Conservation (phyloP, 2,329 filamentous ascomycete species). For the Dactylella cylindrospora region DNA sequence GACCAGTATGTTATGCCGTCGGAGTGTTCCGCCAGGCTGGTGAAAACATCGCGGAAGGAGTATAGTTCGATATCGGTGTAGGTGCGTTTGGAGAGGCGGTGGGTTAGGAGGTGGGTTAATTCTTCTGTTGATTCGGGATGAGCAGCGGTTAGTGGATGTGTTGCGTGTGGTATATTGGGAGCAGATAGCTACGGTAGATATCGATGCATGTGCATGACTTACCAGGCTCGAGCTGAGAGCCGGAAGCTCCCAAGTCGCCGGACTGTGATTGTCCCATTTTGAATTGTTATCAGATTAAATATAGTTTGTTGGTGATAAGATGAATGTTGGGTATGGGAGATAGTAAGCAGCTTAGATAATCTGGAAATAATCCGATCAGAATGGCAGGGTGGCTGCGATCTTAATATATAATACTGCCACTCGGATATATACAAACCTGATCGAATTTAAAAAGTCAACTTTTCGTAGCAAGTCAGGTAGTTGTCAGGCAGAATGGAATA, state of each 20-base stretch:
- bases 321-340: too few species aligned
- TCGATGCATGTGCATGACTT: background rate
- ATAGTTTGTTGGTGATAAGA: too few species aligned
- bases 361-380: too few species aligned
- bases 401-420: too few species aligned
- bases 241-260: constrained; percentile 15
- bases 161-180: background rate
- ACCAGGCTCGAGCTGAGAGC: constrained; percentile 23
- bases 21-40: constrained; percentile 64
- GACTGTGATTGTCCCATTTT: constrained; percentile 42
- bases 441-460: too few species aligned
- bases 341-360: too few species aligned
- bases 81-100: constrained; percentile 66
- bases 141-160: background rate
- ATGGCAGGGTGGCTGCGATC: too few species aligned
- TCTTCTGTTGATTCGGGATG: constrained; percentile 43
- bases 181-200: background rate
- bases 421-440: too few species aligned
- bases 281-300: too few species aligned
- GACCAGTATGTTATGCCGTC: constrained; percentile 66
- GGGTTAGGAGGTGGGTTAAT: constrained; percentile 45
- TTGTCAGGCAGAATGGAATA: too few species aligned
- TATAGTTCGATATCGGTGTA: constrained; percentile 72
- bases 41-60: constrained; percentile 73
- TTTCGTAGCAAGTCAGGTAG: too few species aligned